Conservation (phyloP, 2,329 filamentous ascomycete genomes). For the Shiraia bambusicola region DNA sequence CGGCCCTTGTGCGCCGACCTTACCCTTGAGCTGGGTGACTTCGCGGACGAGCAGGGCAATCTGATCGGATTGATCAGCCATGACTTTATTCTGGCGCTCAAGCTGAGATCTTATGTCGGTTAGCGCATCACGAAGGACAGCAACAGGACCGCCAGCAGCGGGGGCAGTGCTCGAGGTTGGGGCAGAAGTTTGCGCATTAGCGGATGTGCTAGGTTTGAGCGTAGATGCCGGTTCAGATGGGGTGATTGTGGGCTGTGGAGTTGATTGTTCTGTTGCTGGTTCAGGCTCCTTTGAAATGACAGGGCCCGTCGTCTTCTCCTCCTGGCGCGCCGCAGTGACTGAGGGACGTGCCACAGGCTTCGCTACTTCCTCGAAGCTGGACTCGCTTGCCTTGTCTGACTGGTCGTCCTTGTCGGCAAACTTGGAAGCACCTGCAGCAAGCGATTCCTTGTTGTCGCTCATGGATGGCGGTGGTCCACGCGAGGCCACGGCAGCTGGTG, state of each 20-base stretch:
- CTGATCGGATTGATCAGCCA: conserved; percentile 74
- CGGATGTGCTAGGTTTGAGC: conserved; percentile 39
- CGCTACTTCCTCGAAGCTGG: conserved; percentile 83
- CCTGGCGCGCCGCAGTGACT: conserved; percentile 38
- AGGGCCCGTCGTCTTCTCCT: conserved; percentile 43
- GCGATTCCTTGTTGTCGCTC: conserved; percentile 83
- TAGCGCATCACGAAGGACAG: conserved; percentile 65
- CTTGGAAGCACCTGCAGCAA: conserved; percentile 80
- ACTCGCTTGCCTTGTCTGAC: conserved; percentile 63
- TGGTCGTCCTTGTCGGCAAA: conserved; percentile 77
- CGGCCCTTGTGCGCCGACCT: conserved; percentile 54
- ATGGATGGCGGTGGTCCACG: conserved; percentile 66
- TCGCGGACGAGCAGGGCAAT: conserved; percentile 70
- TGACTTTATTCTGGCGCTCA: conserved; percentile 73
- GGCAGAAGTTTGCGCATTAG: conserved; percentile 44
- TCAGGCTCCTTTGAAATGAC: conserved; percentile 45
- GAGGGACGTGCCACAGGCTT: conserved; percentile 68
- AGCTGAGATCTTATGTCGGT: conserved; percentile 76
- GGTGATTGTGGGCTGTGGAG: conserved; percentile 41
- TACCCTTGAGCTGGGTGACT: conserved; percentile 67
- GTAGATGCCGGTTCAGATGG: conserved; percentile 38
- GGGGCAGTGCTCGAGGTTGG: conserved; percentile 42
- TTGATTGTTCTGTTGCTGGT: conserved; percentile 48
- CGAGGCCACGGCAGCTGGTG: conserved; percentile 51
- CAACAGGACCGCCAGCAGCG: conserved; percentile 49